Base-by-base conservation (phyloP, 257 asterid species). In the Petunia secreta region DNA sequence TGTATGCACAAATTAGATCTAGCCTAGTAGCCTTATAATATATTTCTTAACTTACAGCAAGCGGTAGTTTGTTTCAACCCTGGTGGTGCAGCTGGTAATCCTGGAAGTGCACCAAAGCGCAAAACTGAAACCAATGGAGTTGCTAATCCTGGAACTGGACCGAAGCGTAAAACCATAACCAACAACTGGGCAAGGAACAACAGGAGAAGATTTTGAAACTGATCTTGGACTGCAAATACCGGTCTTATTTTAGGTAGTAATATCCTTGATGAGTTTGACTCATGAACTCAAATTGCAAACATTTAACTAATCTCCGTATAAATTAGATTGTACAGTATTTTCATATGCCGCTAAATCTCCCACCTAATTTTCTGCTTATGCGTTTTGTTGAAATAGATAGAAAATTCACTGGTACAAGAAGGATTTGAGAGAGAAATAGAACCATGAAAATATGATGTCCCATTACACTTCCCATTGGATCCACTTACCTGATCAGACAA, bases 31-130 rank as follows among this genome's bases (percentile, higher is more conserved):
- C 48, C 1, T 48, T 13, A 8, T 79, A 43, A 80, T 55, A 46
- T 39, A 34, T 53, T 53, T 80, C 13, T 63, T 48, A 9, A 6
- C 44, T 77, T 80, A 75, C 85, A 83, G 89, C 46, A 59, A 25
- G 78, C 63, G 46, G 62, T 46, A 0, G 60, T 8, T 67, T 10
- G 50, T 60, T 76, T 62, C 79, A 16, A 66, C 34, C 40, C 85
- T 62, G 44, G 4, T 40, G 82, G 79, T 16, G 25, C 55, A 40
- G 34, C 8, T 71, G 36, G 67, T 37, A 16, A 4, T 59, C 53
- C 80, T 15, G 58, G 59, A 58, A 34, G 53, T 3, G 63, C 65
- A 55, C 11, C 65, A 80, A 86, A 82, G 79, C 67, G 83, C 10
- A 75, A 69, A 65, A 16, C 41, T 13, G 74, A 76, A 60, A 44